These are phyloP conservation scores for Hypoxylon intermedium DNA, from an alignment of 495 filamentous ascomycete species.

Conservation along the genomic window DNA sequence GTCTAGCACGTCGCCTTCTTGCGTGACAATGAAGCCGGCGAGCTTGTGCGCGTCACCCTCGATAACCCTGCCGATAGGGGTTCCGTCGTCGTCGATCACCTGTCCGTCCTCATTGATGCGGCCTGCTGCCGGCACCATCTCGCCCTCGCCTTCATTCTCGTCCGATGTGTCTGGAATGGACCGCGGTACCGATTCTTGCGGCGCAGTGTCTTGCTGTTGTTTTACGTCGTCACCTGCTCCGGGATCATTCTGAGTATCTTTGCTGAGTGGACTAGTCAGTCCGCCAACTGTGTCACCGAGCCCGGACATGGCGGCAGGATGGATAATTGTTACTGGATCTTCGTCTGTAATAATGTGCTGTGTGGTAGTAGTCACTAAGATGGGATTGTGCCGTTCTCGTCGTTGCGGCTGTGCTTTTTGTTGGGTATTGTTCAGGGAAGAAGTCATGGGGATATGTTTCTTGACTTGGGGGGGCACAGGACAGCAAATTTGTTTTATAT, in stretches of 20 bases:
- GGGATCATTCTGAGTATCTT: conserved; percentile 14
- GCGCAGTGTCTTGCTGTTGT: conserved; percentile 1
- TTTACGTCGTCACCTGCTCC: neutral
- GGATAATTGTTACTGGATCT: conserved; percentile 31
- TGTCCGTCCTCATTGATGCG: conserved; percentile 43
- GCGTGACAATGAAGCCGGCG: conserved; percentile 61
- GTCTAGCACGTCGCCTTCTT: conserved; percentile 69
- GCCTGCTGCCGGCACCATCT: conserved; percentile 42
- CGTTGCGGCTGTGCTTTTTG: conserved; percentile 1
- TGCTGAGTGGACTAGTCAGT: conserved; percentile 20
- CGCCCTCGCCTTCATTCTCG: conserved; percentile 33
- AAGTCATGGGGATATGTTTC: conserved; percentile 14
- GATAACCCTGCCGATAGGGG: conserved; percentile 63
- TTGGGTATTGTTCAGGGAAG: conserved; percentile 13
- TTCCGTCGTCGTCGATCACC: conserved; percentile 60
- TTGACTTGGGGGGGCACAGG: neutral
- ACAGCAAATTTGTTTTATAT: conserved; percentile 27
- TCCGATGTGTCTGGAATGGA: conserved; percentile 37
- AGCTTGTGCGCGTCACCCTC: conserved; percentile 67
- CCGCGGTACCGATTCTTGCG: conserved; percentile 35
- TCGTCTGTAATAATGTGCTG: conserved; percentile 29
- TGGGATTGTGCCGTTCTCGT: conserved; percentile 8
- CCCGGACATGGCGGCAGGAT: conserved; percentile 43
- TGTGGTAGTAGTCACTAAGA: conserved; percentile 25
- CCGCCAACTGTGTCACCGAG: conserved; percentile 29